These are phyloP conservation scores for Sporisorium exsertum DNA, from an alignment of 1,284 basidiomycete species.

Conservation along the genomic window DNA sequence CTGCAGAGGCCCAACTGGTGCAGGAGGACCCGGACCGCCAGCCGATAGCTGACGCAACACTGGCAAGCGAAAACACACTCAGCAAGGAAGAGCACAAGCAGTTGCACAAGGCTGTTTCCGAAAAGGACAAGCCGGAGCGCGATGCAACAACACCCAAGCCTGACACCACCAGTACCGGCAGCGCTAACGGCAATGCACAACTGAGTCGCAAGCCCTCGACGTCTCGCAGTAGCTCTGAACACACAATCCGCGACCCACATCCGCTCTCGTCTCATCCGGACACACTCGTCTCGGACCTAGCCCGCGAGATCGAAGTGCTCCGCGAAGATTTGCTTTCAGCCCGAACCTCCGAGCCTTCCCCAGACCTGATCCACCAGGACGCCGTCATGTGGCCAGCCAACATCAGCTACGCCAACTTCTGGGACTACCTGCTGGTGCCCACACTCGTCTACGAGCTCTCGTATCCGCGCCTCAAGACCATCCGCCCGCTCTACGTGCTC, in stretches of 20 bases:
- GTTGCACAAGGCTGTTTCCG: slow-evolving; percentile 31
- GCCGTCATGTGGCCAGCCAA: slow-evolving; percentile 83
- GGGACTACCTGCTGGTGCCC: slow-evolving; percentile 88
- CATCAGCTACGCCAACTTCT: slow-evolving; percentile 84
- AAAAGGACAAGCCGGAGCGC: slow-evolving; percentile 33
- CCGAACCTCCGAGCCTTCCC: slow-evolving; percentile 8
- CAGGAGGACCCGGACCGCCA: slow-evolving; percentile 13
- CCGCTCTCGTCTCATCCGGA: slow-evolving; percentile 82
- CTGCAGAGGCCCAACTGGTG: background rate
- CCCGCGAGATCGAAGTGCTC: slow-evolving; percentile 81
- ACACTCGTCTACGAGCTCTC: slow-evolving; percentile 96
- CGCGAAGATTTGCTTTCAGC: slow-evolving; percentile 77
- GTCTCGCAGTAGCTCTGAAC: slow-evolving; percentile 18
- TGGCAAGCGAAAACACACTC: slow-evolving; percentile 15
- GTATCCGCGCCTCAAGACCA: slow-evolving; percentile 87
- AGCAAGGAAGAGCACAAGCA: slow-evolving; percentile 39
- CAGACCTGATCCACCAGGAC: slow-evolving; percentile 30
- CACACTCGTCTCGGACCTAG: slow-evolving; percentile 77
- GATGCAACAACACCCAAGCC: no score
- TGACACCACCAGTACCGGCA: no score
- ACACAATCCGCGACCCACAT: slow-evolving; percentile 70
- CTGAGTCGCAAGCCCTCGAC: slow-evolving; percentile 7
- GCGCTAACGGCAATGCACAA: background rate
- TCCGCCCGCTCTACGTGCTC: slow-evolving; percentile 89
- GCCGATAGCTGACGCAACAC: background rate